Evolutionary conservation across 2,329 filamentous ascomycete genomes (phyloP), one percentile per base, ranked within the genome.

Genomic region (Phialocephala subalpina): DNA sequence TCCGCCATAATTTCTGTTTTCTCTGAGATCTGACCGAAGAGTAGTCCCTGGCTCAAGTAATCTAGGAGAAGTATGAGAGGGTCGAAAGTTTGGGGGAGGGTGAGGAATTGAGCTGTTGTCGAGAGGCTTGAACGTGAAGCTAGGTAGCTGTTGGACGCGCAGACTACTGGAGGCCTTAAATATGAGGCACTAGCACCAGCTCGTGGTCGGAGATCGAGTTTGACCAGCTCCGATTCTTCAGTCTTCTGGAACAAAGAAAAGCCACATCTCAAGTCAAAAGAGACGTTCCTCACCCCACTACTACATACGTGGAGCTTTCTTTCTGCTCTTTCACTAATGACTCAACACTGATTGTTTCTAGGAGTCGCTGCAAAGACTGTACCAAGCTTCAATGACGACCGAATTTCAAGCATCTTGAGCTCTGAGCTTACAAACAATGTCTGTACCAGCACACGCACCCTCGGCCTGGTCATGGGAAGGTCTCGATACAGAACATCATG

Each of bases 1-100:
- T 99, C 96, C 78, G 96, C 95, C 95, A 99, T 99, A 79, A 72
- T 84, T 75, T 66, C 68, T 68, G 61, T 62, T 42, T 70, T 64
- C 62, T 40, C 62, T 38, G n/a, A 57, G 63, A 58, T 57, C 65
- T 58, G 40, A 53, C 42, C 18, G 49, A n/a, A 20, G 22, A 25
- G 56, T 45, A 56, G 22, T 63, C 35, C 38, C 62, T 58, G 47
- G 36, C 20, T 18, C 29, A 56, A 53, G n/a, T 38, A 63, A 33
- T 35, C 2, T 20, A 18, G 22, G 20, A 57, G 33, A 40, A 4
- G 14, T 36, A 12, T n/a, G 16, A 36, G 20, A 20, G 3, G 33
- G n/a, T 36, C n/a, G 29, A 25, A 38, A n/a, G 36, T 57, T 22
- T 38, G 55, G 45, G n/a, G 58, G 57, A 27, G 16, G 38, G 52